Percentiles rank a stretch among this genome's conserved stretches.
These are phyloP conservation scores for Citrus trifoliata DNA, from an alignment of 345 rosid species.

Conservation along the genomic window DNA sequence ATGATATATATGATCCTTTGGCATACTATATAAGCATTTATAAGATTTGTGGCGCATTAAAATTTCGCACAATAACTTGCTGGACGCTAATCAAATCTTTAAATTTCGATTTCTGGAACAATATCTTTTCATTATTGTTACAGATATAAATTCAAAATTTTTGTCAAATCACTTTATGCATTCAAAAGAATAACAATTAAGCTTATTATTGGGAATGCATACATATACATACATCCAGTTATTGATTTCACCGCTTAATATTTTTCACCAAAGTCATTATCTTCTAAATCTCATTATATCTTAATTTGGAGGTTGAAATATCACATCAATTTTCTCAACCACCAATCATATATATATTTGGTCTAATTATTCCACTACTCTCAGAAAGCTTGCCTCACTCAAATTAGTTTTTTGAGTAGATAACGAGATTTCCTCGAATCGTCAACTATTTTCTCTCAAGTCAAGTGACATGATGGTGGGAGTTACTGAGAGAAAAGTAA, in stretches of 20 bases:
- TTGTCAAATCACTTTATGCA: background rate
- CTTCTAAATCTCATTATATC: background rate
- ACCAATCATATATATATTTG: background rate
- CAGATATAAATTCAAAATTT: background rate
- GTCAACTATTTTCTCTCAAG: too few relatives aligned
- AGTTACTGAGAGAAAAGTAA: too few relatives aligned
- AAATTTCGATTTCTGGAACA: background rate
- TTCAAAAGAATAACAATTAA: too few relatives aligned
- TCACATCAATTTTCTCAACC: slow-evolving; percentile 11
- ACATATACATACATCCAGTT: background rate
- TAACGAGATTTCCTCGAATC: too few relatives aligned
- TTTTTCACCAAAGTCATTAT: background rate
- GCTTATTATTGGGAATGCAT: background rate
- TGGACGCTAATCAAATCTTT: background rate
- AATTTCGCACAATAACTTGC: background rate
- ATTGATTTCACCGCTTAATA: background rate
- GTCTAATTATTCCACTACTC: background rate
- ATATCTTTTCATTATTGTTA: background rate
- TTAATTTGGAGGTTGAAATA: background rate
- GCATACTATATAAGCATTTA: too few relatives aligned
- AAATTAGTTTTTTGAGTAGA: too few relatives aligned
- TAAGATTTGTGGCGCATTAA: background rate
- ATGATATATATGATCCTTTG: background rate
- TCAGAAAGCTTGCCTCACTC: background rate
- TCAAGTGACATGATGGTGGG: too few relatives aligned